A percentile compares a stretch with the other conserved stretches of the same genome.
phyloP scores from a whole-genome alignment of 305 asterid species.

The Rubia peregrina region DNA sequence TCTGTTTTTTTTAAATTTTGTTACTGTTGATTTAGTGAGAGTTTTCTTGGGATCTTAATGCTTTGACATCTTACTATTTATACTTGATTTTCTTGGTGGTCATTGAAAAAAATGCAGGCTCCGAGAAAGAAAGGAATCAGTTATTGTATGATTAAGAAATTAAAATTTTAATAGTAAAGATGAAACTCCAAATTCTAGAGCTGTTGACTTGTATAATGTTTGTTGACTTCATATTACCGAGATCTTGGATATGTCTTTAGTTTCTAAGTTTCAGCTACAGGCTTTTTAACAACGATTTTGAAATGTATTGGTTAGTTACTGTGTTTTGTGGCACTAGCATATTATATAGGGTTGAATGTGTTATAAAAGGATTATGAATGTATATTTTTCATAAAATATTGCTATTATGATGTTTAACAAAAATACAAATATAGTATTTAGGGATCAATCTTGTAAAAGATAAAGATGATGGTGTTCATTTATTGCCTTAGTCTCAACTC shows the following conservation, averaged over 20 bases:
- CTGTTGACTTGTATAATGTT: not conserved
- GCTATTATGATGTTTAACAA: not conserved
- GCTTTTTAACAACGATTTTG: not conserved
- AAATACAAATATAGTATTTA: not conserved
- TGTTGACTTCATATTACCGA: not conserved
- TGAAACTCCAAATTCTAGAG: not conserved
- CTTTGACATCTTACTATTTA: constrained; percentile 1
- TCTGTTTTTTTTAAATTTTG: not conserved
- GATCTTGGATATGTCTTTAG: not conserved
- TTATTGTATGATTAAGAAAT: constrained; percentile 14
- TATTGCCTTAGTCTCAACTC: not conserved
- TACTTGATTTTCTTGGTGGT: constrained; percentile 1
- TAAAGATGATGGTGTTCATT: not conserved
- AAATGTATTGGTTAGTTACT: not conserved
- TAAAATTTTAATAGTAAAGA: not conserved
- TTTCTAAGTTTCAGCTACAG: not conserved
- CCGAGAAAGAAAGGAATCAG: constrained; percentile 86
- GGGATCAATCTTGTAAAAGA: not conserved
- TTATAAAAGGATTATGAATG: not conserved
- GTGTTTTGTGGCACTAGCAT: no score
- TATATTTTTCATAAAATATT: not conserved
- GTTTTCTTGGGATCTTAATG: not conserved
- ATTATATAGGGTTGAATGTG: no score
- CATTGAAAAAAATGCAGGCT: constrained; percentile 39
- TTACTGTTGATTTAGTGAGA: not conserved